A percentile compares a stretch with the other conserved stretches of the same genome.
These are phyloP conservation scores for Eucalyptus erythrocorys DNA, from an alignment of 345 rosid species.

Conservation along the genomic window DNA sequence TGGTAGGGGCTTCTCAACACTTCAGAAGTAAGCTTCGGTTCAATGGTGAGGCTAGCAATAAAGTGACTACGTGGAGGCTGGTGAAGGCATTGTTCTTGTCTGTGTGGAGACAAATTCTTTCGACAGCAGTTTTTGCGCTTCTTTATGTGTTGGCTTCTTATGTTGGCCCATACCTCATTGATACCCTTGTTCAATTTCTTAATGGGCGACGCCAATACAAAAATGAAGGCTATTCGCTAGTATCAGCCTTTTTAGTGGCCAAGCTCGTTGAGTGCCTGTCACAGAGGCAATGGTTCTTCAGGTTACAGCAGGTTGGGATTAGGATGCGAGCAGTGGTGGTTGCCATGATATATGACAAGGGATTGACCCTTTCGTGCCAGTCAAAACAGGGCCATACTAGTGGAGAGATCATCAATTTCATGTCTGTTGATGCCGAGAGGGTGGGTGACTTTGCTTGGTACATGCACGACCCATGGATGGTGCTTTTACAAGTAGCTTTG, in stretches of 20 bases:
- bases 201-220: constrained; percentile 28
- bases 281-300: constrained; percentile 50
- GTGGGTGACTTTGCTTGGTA: constrained; percentile 41
- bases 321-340: constrained; percentile 33
- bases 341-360: constrained; percentile 51
- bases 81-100: constrained; percentile 26
- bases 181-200: constrained; percentile 48
- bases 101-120: constrained; percentile 33
- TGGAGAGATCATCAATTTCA: constrained; percentile 65
- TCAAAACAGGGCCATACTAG: constrained; percentile 49
- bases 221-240: constrained; percentile 44
- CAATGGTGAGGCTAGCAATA: background rate
- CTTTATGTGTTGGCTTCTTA: constrained; percentile 31
- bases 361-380: constrained; percentile 38
- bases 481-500: constrained; percentile 35
- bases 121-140: constrained; percentile 24
- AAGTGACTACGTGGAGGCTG: constrained; percentile 35
- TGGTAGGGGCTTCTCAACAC: constrained; percentile 1
- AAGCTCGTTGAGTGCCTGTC: constrained; percentile 50
- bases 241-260: constrained; percentile 34
- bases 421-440: constrained; percentile 65
- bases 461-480: constrained; percentile 53
- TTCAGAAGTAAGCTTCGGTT: background rate
- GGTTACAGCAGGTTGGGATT: constrained; percentile 39
- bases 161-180: constrained; percentile 56